Conservation (phyloP, 2,329 filamentous ascomycete species). For the Fusarium austroafricanum region DNA sequence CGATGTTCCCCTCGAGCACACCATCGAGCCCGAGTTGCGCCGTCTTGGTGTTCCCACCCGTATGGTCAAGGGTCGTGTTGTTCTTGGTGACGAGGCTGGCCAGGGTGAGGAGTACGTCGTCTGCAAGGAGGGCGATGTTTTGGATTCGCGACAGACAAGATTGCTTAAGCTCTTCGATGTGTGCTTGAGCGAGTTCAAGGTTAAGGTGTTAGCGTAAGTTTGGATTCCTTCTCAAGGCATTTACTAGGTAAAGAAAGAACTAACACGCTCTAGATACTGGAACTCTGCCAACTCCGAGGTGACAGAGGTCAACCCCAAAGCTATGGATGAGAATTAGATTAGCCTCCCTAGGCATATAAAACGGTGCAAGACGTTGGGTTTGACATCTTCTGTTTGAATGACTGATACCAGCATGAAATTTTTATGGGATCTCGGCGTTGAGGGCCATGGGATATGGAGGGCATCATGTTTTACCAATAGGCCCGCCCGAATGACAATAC, state of each 20-base stretch:
- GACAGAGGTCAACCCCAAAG: constrained; percentile 62
- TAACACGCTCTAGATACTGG: constrained; percentile 64
- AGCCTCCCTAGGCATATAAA: constrained; percentile 22
- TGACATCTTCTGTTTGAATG: constrained; percentile 47
- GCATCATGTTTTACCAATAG: constrained; percentile 48
- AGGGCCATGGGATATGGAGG: constrained; percentile 49
- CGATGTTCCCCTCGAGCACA: constrained; percentile 88
- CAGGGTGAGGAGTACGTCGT: constrained; percentile 73
- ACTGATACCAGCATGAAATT: constrained; percentile 52
- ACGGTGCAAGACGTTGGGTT: constrained; percentile 45
- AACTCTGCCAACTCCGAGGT: constrained; percentile 68
- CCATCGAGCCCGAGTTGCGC: constrained; percentile 88
- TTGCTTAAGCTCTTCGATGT: constrained; percentile 94
- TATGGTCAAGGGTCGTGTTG: constrained; percentile 88
- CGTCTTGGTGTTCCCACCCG: constrained; percentile 90
- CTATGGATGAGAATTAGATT: constrained; percentile 51
- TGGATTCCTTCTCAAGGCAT: neutral
- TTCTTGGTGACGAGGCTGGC: constrained; percentile 71
- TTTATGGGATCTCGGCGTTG: constrained; percentile 52
- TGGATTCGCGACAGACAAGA: constrained; percentile 93
- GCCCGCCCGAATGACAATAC: constrained; percentile 45
- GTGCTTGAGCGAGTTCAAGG: constrained; percentile 88
- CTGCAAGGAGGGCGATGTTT: constrained; percentile 83
- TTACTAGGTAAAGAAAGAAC: constrained; percentile 1
- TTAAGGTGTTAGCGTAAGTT: constrained; percentile 79